Conservation (phyloP, 2,329 filamentous ascomycete genomes). For the Penicillium sp. region DNA sequence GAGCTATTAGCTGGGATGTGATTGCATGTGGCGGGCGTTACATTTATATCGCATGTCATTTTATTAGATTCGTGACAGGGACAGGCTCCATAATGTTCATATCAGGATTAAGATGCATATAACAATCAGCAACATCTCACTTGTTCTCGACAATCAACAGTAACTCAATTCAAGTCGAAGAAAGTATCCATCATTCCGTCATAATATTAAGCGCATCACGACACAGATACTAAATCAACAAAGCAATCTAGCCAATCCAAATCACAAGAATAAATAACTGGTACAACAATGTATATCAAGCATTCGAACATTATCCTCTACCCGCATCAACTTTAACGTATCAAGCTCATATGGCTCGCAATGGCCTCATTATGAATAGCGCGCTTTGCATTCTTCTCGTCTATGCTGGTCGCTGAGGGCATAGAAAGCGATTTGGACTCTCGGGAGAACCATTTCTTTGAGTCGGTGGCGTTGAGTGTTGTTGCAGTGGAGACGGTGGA, state of each 20-base stretch:
- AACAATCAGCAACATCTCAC: too few relatives aligned
- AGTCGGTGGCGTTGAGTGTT: conserved; percentile 20
- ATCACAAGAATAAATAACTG: too few relatives aligned
- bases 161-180: too few relatives aligned
- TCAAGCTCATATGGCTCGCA: conserved; percentile 19
- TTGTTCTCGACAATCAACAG: too few relatives aligned
- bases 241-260: too few relatives aligned
- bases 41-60: background rate
- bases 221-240: too few relatives aligned
- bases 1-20: conserved; percentile 60
- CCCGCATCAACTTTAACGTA: conserved; percentile 14
- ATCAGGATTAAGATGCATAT: too few relatives aligned
- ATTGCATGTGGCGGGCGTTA: conserved; percentile 7
- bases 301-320: background rate
- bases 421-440: conserved; percentile 10
- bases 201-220: too few relatives aligned
- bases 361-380: conserved; percentile 21
- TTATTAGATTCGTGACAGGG: too few relatives aligned
- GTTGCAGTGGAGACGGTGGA: conserved; percentile 23
- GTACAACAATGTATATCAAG: background rate
- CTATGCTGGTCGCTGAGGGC: background rate
- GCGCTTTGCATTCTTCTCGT: conserved; percentile 5
- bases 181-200: too few relatives aligned
- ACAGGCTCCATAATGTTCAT: background rate
- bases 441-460: conserved; percentile 19